phyloP scores from a whole-genome alignment of 1,284 basidiomycete species.

The Naganishia liquefaciens region DNA sequence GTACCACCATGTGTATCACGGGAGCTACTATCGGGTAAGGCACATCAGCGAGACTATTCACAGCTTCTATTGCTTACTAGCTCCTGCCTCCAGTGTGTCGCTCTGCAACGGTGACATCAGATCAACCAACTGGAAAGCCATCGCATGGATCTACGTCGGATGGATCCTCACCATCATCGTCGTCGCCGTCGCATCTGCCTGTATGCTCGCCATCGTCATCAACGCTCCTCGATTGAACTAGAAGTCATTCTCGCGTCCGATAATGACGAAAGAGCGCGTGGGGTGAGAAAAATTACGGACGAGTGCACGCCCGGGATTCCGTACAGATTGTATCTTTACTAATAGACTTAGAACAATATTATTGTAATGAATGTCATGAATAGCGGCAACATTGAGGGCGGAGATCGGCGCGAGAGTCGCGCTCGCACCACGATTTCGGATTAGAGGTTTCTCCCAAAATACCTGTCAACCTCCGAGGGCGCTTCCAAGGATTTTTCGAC shows the following conservation, averaged over 20 bases:
- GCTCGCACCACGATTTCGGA: no score
- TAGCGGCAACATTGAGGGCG: no score
- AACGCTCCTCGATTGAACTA: constrained; percentile 46
- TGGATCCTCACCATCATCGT: constrained; percentile 50
- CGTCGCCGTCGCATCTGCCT: constrained; percentile 52
- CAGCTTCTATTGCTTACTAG: neutral
- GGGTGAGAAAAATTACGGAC: neutral
- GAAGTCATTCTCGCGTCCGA: neutral
- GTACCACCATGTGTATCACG: constrained; percentile 52
- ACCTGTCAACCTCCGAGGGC: no score
- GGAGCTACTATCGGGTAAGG: constrained; percentile 48
- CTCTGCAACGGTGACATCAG: constrained; percentile 44
- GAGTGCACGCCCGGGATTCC: neutral
- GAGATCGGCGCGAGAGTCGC: no score
- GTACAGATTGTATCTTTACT: no score
- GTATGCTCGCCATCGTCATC: constrained; percentile 52
- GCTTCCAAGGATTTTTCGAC: no score
- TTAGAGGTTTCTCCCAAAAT: no score
- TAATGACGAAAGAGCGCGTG: neutral
- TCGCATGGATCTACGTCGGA: constrained; percentile 36
- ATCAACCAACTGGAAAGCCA: constrained; percentile 39
- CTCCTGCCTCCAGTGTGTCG: constrained; percentile 23
- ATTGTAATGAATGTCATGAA: no score
- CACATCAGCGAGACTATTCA: neutral
- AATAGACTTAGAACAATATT: no score